Evolutionary conservation across 176 grass and related monocot species (phyloP), one percentile per base, ranked within the genome.

Genomic region (Microstegium vimineum): DNA sequence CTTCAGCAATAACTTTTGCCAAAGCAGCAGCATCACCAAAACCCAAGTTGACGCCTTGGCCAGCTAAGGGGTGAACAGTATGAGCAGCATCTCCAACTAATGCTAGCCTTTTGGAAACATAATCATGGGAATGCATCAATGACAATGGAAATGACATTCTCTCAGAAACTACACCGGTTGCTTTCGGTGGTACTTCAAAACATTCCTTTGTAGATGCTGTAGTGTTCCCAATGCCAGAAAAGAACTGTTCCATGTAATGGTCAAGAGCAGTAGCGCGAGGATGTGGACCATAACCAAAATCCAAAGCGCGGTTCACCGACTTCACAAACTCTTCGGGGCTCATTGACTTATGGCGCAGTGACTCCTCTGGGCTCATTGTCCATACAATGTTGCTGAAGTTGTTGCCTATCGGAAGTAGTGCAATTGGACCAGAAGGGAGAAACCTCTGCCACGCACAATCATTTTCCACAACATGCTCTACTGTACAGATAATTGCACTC

Each of bases 311-410:
- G 82, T 98, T 98, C 73, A 95, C 89, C 16, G 90, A 84, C 43
- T 85, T 90, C 76, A 98, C 15, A 81, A 98, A 98, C 46, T 95
- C 87, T 86, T 95, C 87, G 31, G 79, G 13, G 69, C 79, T 92
- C 87, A 95, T 95, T 45, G 76, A 88, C 73, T 93, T 94, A 57
- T 93, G 96, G 45, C 36, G 82, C 0, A 32, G 71, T 69, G 96
- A 81, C 37, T 93, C 90, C 62, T 91, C 89, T 35, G 93, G 86
- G 69, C 80, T 86, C 96, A 98, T 98, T 90, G 96, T 98, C 96
- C 96, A 98, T 34, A 98, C 96, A 84, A 98, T 95, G 79, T 95
- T 99, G 91, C 96, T 99, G 72, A 91, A 99, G 32, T 83, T 93
- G 47, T 88, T 69, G 2, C 92, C 96, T 62, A 99, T 89, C 6